These are phyloP conservation scores for Clarkia xantiana DNA, from an alignment of 345 rosid species.

Conservation along the genomic window DNA sequence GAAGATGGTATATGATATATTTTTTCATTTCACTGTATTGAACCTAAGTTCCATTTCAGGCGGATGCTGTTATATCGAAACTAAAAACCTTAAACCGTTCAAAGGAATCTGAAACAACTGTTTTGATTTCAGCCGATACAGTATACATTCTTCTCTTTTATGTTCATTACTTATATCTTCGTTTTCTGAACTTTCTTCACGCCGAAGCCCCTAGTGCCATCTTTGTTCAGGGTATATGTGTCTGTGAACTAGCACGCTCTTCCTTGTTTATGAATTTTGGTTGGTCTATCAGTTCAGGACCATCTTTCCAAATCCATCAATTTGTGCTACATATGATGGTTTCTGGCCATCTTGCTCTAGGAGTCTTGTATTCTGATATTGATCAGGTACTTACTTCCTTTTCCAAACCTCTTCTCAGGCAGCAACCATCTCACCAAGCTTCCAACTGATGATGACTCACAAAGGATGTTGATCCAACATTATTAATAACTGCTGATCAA, in stretches of 20 bases:
- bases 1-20: background rate
- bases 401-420: slow-evolving; percentile 47
- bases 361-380: background rate
- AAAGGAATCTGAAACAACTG: slow-evolving; percentile 22
- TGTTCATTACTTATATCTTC: background rate
- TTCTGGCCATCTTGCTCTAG: too few species aligned
- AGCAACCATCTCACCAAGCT: slow-evolving; percentile 56
- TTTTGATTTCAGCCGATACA: slow-evolving; percentile 61
- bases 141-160: slow-evolving; percentile 28
- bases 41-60: slow-evolving; percentile 39
- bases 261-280: background rate
- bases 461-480: slow-evolving; percentile 42
- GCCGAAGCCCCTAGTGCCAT: slow-evolving; percentile 14
- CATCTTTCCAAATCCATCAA: background rate
- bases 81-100: slow-evolving; percentile 17
- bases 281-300: background rate
- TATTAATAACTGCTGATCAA: slow-evolving; percentile 72
- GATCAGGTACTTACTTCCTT: slow-evolving; percentile 15
- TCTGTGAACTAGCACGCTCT: too few species aligned
- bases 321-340: too few species aligned
- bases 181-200: slow-evolving; percentile 11
- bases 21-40: slow-evolving; percentile 11
- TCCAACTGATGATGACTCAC: slow-evolving; percentile 29
- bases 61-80: slow-evolving; percentile 47
- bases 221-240: slow-evolving; percentile 11